These are phyloP conservation scores for Luzula sylvatica DNA, from an alignment of 176 grass and related monocot species.

Conservation along the genomic window DNA sequence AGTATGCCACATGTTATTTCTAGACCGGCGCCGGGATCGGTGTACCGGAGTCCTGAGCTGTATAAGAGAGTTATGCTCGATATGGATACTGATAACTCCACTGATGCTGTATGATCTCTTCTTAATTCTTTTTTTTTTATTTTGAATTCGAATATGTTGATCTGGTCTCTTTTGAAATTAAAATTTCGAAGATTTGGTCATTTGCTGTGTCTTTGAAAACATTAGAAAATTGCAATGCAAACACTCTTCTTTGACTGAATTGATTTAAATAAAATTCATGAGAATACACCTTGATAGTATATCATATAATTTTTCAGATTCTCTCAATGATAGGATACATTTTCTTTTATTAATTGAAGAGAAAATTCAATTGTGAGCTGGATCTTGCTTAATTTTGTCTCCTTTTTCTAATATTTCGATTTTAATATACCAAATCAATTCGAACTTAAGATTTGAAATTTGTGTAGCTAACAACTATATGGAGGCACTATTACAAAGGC, in stretches of 20 bases:
- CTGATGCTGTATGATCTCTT: constrained; percentile 51
- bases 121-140: constrained; percentile 21
- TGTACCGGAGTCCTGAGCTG: constrained; percentile 87
- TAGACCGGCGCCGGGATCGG: constrained; percentile 54
- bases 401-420: background rate
- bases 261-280: constrained; percentile 20
- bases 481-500: constrained; percentile 79
- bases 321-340: background rate
- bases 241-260: too few species aligned
- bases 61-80: constrained; percentile 57
- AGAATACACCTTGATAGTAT: constrained; percentile 12
- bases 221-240: constrained; percentile 1
- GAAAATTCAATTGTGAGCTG: constrained; percentile 4
- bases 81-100: constrained; percentile 87
- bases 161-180: constrained; percentile 10
- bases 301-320: background rate
- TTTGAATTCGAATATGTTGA: constrained; percentile 18
- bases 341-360: constrained; percentile 21
- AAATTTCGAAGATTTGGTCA: constrained; percentile 22
- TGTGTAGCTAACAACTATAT: constrained; percentile 89
- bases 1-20: constrained; percentile 76
- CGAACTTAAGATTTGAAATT: constrained; percentile 26
- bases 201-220: constrained; percentile 4
- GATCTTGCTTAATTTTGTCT: constrained; percentile 1
- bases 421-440: background rate